phyloP scores from a whole-genome alignment of 2,329 filamentous ascomycete species.

The Pseudocercospora pini-densiflorae region DNA sequence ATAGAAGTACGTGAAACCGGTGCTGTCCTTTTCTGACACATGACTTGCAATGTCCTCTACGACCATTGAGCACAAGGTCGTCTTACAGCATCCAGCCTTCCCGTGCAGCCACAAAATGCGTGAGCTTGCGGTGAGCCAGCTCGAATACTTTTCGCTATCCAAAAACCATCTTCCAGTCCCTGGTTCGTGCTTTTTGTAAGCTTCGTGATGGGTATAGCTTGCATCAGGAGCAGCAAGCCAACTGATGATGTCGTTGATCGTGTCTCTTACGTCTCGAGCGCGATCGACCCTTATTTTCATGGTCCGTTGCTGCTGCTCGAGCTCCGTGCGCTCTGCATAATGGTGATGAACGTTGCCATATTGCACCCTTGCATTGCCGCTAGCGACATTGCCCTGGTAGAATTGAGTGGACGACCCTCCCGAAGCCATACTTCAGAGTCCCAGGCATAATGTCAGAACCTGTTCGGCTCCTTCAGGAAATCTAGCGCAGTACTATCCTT shows the following conservation, averaged over 20 bases:
- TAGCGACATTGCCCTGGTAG: neutral
- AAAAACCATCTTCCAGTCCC: slow-evolving; percentile 33
- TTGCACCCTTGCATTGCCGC: neutral
- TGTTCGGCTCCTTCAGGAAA: neutral
- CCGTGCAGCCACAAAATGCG: slow-evolving; percentile 30
- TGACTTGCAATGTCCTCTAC: slow-evolving; percentile 17
- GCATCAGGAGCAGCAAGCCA: slow-evolving; percentile 30
- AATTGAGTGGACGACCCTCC: neutral
- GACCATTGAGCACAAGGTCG: slow-evolving; percentile 28
- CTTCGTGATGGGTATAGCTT: slow-evolving; percentile 25
- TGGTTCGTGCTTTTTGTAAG: slow-evolving; percentile 25
- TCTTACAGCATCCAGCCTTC: slow-evolving; percentile 33
- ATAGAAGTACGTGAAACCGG: slow-evolving; percentile 20
- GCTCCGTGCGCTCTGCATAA: neutral
- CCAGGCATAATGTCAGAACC: neutral
- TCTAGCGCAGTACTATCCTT: no score
- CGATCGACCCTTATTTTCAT: neutral
- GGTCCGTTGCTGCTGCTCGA: neutral
- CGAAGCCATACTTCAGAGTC: neutral
- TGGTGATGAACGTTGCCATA: neutral
- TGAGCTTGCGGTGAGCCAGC: slow-evolving; percentile 20
- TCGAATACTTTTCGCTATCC: slow-evolving; percentile 16
- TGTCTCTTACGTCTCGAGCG: neutral
- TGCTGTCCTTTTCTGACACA: neutral
- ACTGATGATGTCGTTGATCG: slow-evolving; percentile 10